Conservation (phyloP, 495 filamentous ascomycete species). For the Podospora sp. region DNA sequence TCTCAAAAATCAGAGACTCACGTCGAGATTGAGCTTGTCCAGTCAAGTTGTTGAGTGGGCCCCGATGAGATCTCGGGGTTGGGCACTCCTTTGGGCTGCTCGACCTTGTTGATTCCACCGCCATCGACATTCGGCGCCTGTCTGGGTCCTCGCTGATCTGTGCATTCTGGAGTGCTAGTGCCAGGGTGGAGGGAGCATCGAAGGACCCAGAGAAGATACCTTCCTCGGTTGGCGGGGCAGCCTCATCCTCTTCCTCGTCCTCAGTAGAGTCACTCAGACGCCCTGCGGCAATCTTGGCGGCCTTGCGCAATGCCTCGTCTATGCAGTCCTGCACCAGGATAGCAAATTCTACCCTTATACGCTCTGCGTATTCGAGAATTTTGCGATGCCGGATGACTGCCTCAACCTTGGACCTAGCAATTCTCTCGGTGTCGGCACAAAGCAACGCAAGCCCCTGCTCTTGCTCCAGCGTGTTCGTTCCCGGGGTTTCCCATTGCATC, state of each 20-base stretch:
- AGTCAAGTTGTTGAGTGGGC: constrained; percentile 58
- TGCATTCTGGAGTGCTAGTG: constrained; percentile 56
- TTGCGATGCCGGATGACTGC: constrained; percentile 86
- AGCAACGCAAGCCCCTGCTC: constrained; percentile 88
- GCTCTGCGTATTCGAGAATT: constrained; percentile 93
- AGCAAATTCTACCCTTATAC: constrained; percentile 90
- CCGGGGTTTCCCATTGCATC: constrained; percentile 91
- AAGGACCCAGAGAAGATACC: constrained; percentile 56
- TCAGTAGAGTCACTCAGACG: constrained; percentile 78
- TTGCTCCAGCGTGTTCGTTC: constrained; percentile 87
- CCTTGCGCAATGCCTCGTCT: constrained; percentile 86
- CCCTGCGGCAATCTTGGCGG: constrained; percentile 81
- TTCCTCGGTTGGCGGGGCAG: constrained; percentile 46
- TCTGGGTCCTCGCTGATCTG: constrained; percentile 43
- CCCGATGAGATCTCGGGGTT: constrained; percentile 85
- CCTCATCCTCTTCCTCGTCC: constrained; percentile 49
- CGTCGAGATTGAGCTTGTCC: constrained; percentile 68
- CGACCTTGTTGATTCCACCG: constrained; percentile 66
- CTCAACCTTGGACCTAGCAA: constrained; percentile 86
- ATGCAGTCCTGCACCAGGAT: constrained; percentile 93
- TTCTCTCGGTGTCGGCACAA: constrained; percentile 81
- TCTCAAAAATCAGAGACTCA: constrained; percentile 73
- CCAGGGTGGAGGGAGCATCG: constrained; percentile 60
- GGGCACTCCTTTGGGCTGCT: constrained; percentile 90
- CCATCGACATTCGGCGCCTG: constrained; percentile 44